Evolutionary conservation across 768 basidiomycete genomes (phyloP).

Genomic region (Tricholoma hemisulphureum): DNA sequence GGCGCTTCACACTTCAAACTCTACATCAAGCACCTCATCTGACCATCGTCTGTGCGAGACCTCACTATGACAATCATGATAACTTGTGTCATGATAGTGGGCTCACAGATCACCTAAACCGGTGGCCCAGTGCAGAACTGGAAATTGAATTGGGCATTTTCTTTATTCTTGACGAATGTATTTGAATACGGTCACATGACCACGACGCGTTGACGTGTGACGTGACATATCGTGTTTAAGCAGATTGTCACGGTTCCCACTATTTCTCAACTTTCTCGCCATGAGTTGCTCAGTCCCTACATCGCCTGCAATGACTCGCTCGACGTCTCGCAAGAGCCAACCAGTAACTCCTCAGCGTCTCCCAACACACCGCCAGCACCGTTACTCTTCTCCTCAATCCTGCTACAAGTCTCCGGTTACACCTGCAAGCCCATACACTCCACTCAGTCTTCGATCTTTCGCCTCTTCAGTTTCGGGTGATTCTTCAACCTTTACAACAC

Average conservation of each 20-base stretch:
- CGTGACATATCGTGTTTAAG: slow-evolving; percentile 16
- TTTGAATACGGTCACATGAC: slow-evolving; percentile 17
- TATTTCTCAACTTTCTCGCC: slow-evolving; percentile 11
- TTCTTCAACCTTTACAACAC: slow-evolving; percentile 58
- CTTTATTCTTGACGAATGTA: too few relatives aligned
- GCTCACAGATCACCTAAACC: too few relatives aligned
- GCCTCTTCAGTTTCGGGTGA: slow-evolving; percentile 52
- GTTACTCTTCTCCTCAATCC: slow-evolving; percentile 40
- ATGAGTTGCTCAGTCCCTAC: slow-evolving; percentile 42
- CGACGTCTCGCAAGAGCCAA: slow-evolving; percentile 31
- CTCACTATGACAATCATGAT: too few relatives aligned
- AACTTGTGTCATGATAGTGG: too few relatives aligned
- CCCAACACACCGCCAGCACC: slow-evolving; percentile 42
- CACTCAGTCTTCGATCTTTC: slow-evolving; percentile 65
- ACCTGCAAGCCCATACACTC: slow-evolving; percentile 68
- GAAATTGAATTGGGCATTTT: too few relatives aligned
- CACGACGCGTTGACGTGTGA: slow-evolving; percentile 15
- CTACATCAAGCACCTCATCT: too few relatives aligned
- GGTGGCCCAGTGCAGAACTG: too few relatives aligned
- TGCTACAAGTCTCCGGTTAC: slow-evolving; percentile 59
- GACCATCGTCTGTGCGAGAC: too few relatives aligned
- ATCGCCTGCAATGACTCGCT: slow-evolving; percentile 45
- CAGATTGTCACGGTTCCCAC: slow-evolving; percentile 11
- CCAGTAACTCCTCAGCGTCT: slow-evolving; percentile 70
- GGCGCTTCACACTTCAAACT: too few relatives aligned